A percentile compares a stretch with the other conserved stretches of the same genome.
Conservation (phyloP, 2,329 filamentous ascomycete species). For the Pyricularia pennisetigena region DNA sequence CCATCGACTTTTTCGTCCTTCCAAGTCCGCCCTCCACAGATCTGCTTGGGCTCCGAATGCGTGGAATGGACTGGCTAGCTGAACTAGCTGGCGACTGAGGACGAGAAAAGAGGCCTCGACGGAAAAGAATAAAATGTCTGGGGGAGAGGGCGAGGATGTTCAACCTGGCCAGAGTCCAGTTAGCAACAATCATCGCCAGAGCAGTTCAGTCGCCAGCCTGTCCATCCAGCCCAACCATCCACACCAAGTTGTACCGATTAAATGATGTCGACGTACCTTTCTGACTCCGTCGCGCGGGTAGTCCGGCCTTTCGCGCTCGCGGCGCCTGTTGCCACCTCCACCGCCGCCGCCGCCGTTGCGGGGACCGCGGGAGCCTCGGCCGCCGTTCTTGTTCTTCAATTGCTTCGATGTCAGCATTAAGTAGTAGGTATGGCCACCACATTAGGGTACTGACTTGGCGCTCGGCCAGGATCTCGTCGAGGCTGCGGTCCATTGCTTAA, state of each 20-base stretch:
- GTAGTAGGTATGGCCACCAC: constrained; percentile 5
- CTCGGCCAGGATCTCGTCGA: constrained; percentile 47
- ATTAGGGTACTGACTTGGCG: constrained; percentile 16
- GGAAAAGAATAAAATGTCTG: neutral
- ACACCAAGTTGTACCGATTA: neutral
- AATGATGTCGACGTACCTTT: constrained; percentile 53
- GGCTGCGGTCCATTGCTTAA: constrained; percentile 37
- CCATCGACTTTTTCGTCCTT: neutral
- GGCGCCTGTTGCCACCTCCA: constrained; percentile 18
- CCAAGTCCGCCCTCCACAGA: neutral
- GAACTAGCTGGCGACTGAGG: neutral
- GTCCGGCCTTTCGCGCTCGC: constrained; percentile 25
- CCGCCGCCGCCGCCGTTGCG: constrained; percentile 19
- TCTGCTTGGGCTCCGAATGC: neutral
- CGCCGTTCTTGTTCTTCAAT: constrained; percentile 5
- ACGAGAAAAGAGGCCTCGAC: neutral
- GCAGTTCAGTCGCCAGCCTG: neutral
- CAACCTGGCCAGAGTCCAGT: constrained; percentile 8
- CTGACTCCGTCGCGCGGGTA: constrained; percentile 76
- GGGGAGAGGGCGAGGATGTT: neutral
- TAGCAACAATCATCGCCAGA: neutral
- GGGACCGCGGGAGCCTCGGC: constrained; percentile 23
- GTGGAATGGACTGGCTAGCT: neutral
- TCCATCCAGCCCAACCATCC: constrained; percentile 3
- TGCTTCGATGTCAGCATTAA: neutral